Evolutionary conservation across 495 filamentous ascomycete species (phyloP).

Genomic region (Trichodelitschia bisporula): DNA sequence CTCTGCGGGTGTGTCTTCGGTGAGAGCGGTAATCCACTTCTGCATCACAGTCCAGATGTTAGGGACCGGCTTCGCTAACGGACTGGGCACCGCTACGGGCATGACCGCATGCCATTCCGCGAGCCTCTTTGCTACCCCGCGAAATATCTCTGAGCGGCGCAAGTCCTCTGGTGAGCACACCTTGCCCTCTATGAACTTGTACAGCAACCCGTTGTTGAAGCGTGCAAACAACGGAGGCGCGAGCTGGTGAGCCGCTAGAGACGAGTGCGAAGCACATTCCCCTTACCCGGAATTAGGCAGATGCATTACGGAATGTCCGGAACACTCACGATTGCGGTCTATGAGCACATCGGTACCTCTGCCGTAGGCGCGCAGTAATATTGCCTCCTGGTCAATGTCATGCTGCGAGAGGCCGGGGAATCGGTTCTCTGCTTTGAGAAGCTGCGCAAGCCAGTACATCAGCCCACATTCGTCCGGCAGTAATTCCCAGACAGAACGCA

Average conservation of each 20-base stretch:
- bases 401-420: conserved; percentile 49
- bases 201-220: conserved; percentile 90
- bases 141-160: conserved; percentile 40
- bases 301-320: background rate
- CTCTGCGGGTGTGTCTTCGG: conserved; percentile 41
- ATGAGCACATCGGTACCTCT: conserved; percentile 87
- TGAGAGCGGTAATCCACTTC: conserved; percentile 81
- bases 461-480: too few relatives aligned
- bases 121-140: conserved; percentile 55
- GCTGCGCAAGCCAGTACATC: too few relatives aligned
- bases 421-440: conserved; percentile 71
- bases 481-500: too few relatives aligned
- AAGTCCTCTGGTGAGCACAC: conserved; percentile 63
- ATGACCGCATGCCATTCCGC: conserved; percentile 86
- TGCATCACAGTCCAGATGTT: conserved; percentile 88
- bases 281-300: conserved; percentile 19
- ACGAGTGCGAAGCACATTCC: conserved; percentile 42
- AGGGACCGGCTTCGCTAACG: conserved; percentile 20
- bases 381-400: conserved; percentile 61
- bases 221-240: conserved; percentile 74
- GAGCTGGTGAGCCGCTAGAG: conserved; percentile 54
- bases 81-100: conserved; percentile 17
- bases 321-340: conserved; percentile 66
- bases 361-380: conserved; percentile 84
- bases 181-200: conserved; percentile 63